phyloP scores from a whole-genome alignment of 1,284 basidiomycete species.

The Apiotrichum domesticum region DNA sequence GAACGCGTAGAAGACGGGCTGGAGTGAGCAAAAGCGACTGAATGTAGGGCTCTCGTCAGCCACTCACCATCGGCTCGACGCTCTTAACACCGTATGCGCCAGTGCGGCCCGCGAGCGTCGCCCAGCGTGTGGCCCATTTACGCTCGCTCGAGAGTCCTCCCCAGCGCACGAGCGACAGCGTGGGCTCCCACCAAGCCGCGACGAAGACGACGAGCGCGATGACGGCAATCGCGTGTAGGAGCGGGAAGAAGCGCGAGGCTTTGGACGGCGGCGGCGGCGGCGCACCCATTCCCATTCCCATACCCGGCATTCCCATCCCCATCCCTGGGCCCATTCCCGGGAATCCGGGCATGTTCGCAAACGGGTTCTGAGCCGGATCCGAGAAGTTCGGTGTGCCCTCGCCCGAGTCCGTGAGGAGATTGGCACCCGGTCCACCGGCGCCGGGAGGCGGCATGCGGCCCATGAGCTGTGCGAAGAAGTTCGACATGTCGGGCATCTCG shows the following conservation, averaged over 20 bases:
- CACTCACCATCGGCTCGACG: constrained; percentile 21
- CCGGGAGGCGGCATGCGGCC: constrained; percentile 4
- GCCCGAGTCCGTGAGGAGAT: background rate
- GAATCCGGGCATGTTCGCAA: constrained; percentile 12
- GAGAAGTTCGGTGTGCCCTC: background rate
- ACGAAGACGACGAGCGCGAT: constrained; percentile 36
- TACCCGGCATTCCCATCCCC: constrained; percentile 6
- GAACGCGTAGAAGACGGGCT: constrained; percentile 49
- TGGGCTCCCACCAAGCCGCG: constrained; percentile 45
- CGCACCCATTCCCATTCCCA: constrained; percentile 7
- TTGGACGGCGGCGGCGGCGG: constrained; percentile 6
- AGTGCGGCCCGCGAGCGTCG: constrained; percentile 8
- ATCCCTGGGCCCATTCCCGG: constrained; percentile 10
- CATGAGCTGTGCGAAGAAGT: constrained; percentile 27
- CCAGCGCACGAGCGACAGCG: constrained; percentile 17
- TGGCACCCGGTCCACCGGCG: background rate
- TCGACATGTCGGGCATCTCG: constrained; percentile 29
- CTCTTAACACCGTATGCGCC: background rate
- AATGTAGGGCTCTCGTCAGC: too few relatives aligned
- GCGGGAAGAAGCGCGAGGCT: constrained; percentile 33
- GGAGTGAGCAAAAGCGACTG: background rate
- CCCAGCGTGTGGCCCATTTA: constrained; percentile 13
- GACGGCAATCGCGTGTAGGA: constrained; percentile 37
- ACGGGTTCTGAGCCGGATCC: constrained; percentile 4
- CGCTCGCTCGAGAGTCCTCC: constrained; percentile 2